These are phyloP conservation scores for Candida pini DNA, from an alignment of 805 yeast genomes.

Conservation along the genomic window DNA sequence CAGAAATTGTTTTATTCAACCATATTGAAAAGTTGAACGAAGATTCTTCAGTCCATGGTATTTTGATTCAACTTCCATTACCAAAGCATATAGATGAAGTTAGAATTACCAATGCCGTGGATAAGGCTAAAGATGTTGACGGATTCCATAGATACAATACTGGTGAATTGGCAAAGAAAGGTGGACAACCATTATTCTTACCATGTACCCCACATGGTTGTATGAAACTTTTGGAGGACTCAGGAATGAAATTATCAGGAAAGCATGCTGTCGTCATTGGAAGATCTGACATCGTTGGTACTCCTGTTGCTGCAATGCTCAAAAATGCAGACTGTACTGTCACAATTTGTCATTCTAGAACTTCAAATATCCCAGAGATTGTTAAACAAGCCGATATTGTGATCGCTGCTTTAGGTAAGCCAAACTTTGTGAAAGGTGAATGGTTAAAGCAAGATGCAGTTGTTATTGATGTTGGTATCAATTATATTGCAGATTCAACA, in stretches of 20 bases:
- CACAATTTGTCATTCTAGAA: conserved; percentile 65
- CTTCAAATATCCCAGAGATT: conserved; percentile 42
- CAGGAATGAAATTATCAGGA: conserved; percentile 54
- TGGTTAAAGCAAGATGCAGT: conserved; percentile 67
- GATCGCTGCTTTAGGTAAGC: conserved; percentile 69
- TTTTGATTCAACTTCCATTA: conserved; percentile 71
- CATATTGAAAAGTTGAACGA: conserved; percentile 52
- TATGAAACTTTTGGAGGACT: conserved; percentile 53
- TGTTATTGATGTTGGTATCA: conserved; percentile 81
- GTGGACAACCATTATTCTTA: conserved; percentile 62
- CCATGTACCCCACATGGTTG: conserved; percentile 88
- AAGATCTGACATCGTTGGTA: conserved; percentile 81
- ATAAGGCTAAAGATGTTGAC: conserved; percentile 70
- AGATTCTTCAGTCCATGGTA: conserved; percentile 59
- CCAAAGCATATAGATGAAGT: conserved; percentile 69
- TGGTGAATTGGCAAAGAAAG: conserved; percentile 70
- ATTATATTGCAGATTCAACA: conserved; percentile 60
- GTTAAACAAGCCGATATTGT: conserved; percentile 68
- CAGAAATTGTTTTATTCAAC: conserved; percentile 51
- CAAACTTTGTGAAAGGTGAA: conserved; percentile 66
- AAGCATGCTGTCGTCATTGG: conserved; percentile 80
- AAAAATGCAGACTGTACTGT: conserved; percentile 72
- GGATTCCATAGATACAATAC: conserved; percentile 76
- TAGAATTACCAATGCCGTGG: conserved; percentile 59
- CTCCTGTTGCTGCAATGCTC: conserved; percentile 68